Evolutionary conservation across 441 rosid genomes (phyloP), one percentile per base, ranked within the genome.

Genomic region (Adansonia madagascariensis): DNA sequence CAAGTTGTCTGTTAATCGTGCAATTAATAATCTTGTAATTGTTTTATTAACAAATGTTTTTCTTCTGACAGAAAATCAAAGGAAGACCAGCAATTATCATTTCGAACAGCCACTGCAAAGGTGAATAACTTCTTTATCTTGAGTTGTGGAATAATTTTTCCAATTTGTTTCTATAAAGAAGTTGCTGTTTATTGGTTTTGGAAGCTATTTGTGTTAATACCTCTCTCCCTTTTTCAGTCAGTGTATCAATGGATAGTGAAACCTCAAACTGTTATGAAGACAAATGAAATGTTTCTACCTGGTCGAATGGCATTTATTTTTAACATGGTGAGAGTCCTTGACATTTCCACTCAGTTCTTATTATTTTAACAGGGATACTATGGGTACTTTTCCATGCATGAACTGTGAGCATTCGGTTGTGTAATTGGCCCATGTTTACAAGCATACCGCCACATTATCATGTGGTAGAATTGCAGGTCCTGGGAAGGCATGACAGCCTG

Each of bases 281-380:
- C 99, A 71, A 95, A 90, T 82, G 98, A 95, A 86, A 87, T 95
- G 94, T 95, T 95, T 84, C 95, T 95, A 79, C 98, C 98, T 7
- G 99, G 99, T 66, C 88, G 98, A 82, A 93, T 95, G 98, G 79
- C 99, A 39, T 92, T 93, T 85, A 90, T 95, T 73, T 95, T 75
- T 83, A 94, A 87, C 88, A 89, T 88, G 96, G 99, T 95, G 81
- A 79, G 87, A 31, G 62, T 41, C 57, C 70, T 67, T 0, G 27
- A 1, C 10, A 22, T 57, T 52, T 63, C 27, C 61, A 2, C 14
- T 60, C 55, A 11, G 3, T 77, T 10, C 7, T 67, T 87, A 70
- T 72, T 75, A 68, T 10, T 17, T 52, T 64, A 76, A 53, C 69
- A 66, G 24, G 56, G 74, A 12, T 67, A 2, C 44, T 56, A 8